Conservation (phyloP, 2,329 filamentous ascomycete species). For the Chaetomiaceae sp. region DNA sequence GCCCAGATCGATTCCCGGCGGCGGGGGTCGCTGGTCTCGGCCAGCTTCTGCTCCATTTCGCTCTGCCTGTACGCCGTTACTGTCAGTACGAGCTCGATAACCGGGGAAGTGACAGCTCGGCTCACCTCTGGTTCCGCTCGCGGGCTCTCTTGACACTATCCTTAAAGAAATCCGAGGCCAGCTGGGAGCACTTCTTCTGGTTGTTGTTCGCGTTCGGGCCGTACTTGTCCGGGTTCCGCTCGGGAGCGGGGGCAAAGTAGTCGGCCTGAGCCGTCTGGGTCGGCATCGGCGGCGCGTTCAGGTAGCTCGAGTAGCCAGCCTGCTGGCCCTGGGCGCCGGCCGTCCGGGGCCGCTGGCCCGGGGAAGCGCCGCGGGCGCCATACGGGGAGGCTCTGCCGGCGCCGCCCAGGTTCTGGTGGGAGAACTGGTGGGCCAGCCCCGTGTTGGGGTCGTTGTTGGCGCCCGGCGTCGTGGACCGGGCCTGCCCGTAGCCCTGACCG, state of each 20-base stretch:
- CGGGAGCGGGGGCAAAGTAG: conserved; percentile 74
- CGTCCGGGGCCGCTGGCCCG: conserved; percentile 75
- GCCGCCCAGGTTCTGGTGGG: conserved; percentile 87
- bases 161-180: conserved; percentile 92
- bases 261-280: conserved; percentile 57
- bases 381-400: conserved; percentile 68
- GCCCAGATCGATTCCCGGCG: conserved; percentile 83
- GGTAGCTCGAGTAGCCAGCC: conserved; percentile 60
- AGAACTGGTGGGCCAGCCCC: conserved; percentile 91
- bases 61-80: conserved; percentile 61
- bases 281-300: conserved; percentile 66
- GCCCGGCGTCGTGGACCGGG: conserved; percentile 54
- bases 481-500: conserved; percentile 37
- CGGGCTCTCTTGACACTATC: conserved; percentile 95
- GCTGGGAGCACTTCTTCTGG: conserved; percentile 64
- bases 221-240: conserved; percentile 81
- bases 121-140: conserved; percentile 89
- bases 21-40: conserved; percentile 67
- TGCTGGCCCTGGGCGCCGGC: conserved; percentile 66
- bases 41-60: conserved; percentile 82
- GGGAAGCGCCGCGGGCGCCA: conserved; percentile 61
- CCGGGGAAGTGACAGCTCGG: conserved; percentile 1
- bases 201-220: conserved; percentile 62
- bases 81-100: not conserved
- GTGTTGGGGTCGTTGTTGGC: conserved; percentile 77